These are phyloP conservation scores for Bocquillonia castaneifolia DNA, from an alignment of 441 rosid species.

Conservation along the genomic window DNA sequence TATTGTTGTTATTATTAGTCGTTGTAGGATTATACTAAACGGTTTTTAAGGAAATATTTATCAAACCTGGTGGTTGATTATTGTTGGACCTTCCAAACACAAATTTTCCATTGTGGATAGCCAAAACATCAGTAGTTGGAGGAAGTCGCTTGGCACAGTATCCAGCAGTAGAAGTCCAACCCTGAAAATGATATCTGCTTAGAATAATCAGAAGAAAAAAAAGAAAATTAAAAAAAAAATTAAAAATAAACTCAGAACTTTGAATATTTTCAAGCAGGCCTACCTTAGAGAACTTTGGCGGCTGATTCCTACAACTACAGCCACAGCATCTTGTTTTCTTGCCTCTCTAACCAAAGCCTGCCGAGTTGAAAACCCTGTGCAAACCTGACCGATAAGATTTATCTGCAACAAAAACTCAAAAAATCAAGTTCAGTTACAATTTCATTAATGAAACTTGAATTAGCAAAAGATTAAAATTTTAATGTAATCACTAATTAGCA, in stretches of 20 bases:
- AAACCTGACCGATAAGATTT: slow-evolving; percentile 49
- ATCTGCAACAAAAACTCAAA: slow-evolving; percentile 41
- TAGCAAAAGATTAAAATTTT: background rate
- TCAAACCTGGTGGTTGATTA: slow-evolving; percentile 63
- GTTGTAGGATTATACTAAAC: background rate
- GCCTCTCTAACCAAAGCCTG: slow-evolving; percentile 64
- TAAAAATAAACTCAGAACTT: slow-evolving; percentile 8
- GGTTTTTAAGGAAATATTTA: slow-evolving; percentile 7
- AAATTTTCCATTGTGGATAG: slow-evolving; percentile 64
- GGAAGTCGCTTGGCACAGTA: slow-evolving; percentile 66
- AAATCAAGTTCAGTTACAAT: slow-evolving; percentile 10
- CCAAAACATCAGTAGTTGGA: slow-evolving; percentile 63
- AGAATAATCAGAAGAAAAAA: slow-evolving; percentile 32
- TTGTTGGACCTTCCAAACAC: slow-evolving; percentile 56
- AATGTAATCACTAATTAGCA: slow-evolving; percentile 22
- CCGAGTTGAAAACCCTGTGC: slow-evolving; percentile 50
- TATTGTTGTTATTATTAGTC: no score
- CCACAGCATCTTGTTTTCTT: slow-evolving; percentile 44
- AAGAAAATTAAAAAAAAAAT: slow-evolving; percentile 11
- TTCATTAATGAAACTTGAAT: background rate
- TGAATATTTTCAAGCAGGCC: slow-evolving; percentile 15
- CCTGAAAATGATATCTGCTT: slow-evolving; percentile 42
- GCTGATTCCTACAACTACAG: slow-evolving; percentile 61
- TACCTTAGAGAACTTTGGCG: slow-evolving; percentile 50
- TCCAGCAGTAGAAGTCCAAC: slow-evolving; percentile 48